These are phyloP conservation scores for Chytridiales sp. DNA, from an alignment of 371 early-diverging fungal genomes.

Conservation along the genomic window DNA sequence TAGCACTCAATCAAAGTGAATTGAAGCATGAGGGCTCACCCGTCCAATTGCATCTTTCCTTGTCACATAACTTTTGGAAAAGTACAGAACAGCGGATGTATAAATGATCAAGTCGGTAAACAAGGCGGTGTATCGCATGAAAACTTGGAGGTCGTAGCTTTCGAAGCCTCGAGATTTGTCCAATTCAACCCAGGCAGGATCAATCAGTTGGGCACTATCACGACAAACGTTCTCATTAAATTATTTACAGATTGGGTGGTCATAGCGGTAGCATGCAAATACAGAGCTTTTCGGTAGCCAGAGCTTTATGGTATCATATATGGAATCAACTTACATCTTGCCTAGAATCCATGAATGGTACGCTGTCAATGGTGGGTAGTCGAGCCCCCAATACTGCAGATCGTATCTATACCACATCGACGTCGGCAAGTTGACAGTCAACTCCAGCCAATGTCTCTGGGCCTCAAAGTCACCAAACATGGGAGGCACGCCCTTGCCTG, in stretches of 20 bases:
- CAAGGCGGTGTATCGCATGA: conserved; percentile 86
- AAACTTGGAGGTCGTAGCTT: conserved; percentile 67
- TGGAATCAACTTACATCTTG: conserved; percentile 56
- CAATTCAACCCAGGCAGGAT: conserved; percentile 84
- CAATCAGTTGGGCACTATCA: conserved; percentile 66
- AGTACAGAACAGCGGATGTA: conserved; percentile 68
- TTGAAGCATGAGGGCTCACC: neutral
- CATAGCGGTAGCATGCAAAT: neutral
- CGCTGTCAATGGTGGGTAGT: conserved; percentile 95
- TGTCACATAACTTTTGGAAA: conserved; percentile 27
- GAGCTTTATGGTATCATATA: neutral
- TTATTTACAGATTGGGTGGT: neutral
- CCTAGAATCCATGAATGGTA: conserved; percentile 89
- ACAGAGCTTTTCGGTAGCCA: neutral
- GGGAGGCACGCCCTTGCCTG: conserved; percentile 59
- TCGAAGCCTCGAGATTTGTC: conserved; percentile 83
- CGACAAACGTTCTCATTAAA: neutral
- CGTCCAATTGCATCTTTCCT: neutral
- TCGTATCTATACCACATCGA: conserved; percentile 86
- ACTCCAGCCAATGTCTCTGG: conserved; percentile 96
- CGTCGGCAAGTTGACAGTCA: conserved; percentile 76
- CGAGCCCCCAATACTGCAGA: conserved; percentile 89
- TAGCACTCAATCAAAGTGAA: neutral
- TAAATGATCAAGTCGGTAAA: conserved; percentile 74
- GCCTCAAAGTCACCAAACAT: conserved; percentile 95